These are phyloP conservation scores for Leccinum fibrillosum DNA, from an alignment of 768 basidiomycete genomes.

Conservation along the genomic window DNA sequence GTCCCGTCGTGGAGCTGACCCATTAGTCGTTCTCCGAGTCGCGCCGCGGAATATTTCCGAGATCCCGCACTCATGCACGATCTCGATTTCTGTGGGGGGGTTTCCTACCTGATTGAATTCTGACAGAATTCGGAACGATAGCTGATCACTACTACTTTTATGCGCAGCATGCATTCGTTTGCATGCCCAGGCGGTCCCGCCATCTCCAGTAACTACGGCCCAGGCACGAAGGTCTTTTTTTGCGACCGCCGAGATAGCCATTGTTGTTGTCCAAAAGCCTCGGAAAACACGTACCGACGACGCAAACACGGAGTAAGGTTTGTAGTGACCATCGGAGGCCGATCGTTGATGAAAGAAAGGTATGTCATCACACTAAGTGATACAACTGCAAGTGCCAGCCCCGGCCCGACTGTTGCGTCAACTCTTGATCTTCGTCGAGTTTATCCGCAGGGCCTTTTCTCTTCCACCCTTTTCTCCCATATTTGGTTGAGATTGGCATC, in stretches of 20 bases:
- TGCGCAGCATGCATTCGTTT: no score
- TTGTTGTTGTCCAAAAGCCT: neutral
- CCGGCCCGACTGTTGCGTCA: neutral
- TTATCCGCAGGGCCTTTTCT: neutral
- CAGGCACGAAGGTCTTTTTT: neutral
- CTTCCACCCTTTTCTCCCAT: neutral
- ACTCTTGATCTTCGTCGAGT: neutral
- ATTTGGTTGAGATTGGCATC: neutral
- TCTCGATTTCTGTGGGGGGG: neutral
- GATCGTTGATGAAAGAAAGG: neutral
- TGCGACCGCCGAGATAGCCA: neutral
- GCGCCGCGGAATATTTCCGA: neutral
- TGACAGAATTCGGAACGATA: no score
- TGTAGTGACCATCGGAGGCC: neutral
- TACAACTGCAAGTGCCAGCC: no score
- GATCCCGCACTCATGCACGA: neutral
- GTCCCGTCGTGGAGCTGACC: neutral
- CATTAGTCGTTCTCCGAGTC: no score
- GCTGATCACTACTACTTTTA: no score
- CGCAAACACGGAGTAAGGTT: no score
- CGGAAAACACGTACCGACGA: neutral
- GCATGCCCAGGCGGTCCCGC: no score
- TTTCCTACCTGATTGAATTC: no score
- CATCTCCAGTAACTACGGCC: neutral
- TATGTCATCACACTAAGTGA: no score